phyloP scores from a whole-genome alignment of 169 alveolate species.

The Eimeria tenella region DNA sequence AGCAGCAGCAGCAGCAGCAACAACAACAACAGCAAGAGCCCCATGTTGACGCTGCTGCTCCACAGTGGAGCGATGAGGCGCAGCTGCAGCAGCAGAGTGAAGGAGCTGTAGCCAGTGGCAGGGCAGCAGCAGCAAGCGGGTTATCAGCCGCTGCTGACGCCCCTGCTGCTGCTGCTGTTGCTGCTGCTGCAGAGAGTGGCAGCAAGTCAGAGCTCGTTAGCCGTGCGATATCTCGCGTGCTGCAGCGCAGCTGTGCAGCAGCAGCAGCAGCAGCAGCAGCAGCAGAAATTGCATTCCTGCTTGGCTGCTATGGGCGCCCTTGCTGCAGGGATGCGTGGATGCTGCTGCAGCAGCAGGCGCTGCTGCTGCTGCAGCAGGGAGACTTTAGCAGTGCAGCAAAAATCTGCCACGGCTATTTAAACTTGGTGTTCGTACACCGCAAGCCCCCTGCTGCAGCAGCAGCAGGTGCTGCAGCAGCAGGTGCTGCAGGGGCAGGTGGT shows the following conservation, averaged over 20 bases:
- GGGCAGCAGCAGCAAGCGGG: not conserved
- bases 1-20: constrained; percentile 21
- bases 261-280: constrained; percentile 54
- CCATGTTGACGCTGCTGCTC: not conserved
- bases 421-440: constrained; percentile 52
- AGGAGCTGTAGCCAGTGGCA: not conserved
- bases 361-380: constrained; percentile 49
- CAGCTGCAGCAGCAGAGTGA: constrained; percentile 14
- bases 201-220: not conserved
- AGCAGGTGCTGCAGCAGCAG: not conserved
- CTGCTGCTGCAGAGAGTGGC: not conserved
- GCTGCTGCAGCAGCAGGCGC: constrained; percentile 60
- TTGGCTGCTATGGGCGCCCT: constrained; percentile 58
- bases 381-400: constrained; percentile 39
- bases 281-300: constrained; percentile 46
- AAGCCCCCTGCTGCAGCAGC: constrained; percentile 50
- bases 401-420: constrained; percentile 45
- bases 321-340: constrained; percentile 42
- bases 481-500: not conserved
- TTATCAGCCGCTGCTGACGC: not conserved
- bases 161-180: constrained; percentile 23
- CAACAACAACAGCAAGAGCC: not conserved
- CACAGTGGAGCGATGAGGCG: not conserved
- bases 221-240: constrained; percentile 21
- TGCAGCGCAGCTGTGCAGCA: not conserved